Base-by-base conservation (phyloP, 2,329 filamentous ascomycete genomes). In the Fusarium sp. region DNA sequence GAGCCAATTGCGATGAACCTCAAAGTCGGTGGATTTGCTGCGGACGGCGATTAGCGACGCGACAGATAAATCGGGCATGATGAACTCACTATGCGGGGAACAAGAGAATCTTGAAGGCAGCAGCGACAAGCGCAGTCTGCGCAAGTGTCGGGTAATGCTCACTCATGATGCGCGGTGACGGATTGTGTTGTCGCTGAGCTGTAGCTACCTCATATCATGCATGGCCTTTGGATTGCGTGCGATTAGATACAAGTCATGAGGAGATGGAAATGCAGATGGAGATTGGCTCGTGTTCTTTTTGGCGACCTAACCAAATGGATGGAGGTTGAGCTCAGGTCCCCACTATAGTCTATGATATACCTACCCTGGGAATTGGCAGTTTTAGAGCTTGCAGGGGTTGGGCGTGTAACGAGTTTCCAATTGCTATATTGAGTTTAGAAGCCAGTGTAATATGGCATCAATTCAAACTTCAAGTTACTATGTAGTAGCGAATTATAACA, bases 21-120 rank as follows among this genome's bases (percentile, higher is more conserved):
- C 96, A 77, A 99, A 99, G 81, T 99, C 96, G 74, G 96, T 99
- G 8, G 96, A 99, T 86, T 97, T 98, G 85, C 94, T 98, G 81
- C 49, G 38, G 45, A 34, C 10, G 46, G 32, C 43, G 46, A 51
- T 58, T 43, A 61, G 59, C 27, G 32, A 58, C 46, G 44, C 43
- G 30, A 64, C 30, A 48, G 38, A 52, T 16, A 48, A 44, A 48
- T 40, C 55, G 44, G 27, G 55, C 18, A 20, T 9, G 4, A 43
- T 30, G 41, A 45, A 88, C 92, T 79, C 86, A 97, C 94, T 98
- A 98, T 74, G 95, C 92, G 30, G 95, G 95, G 81, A 97, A 96
- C 60, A 98, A 86, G 64, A 98, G 89, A 67, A 98, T 85, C 84
- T 98, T 98, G 80, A 98, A 89, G 34, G 94, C 94, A 25, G 92